A percentile compares a stretch with the other conserved stretches of the same genome.
phyloP scores from a whole-genome alignment of 2,329 filamentous ascomycete genomes.

The Annulohypoxylon truncatum region DNA sequence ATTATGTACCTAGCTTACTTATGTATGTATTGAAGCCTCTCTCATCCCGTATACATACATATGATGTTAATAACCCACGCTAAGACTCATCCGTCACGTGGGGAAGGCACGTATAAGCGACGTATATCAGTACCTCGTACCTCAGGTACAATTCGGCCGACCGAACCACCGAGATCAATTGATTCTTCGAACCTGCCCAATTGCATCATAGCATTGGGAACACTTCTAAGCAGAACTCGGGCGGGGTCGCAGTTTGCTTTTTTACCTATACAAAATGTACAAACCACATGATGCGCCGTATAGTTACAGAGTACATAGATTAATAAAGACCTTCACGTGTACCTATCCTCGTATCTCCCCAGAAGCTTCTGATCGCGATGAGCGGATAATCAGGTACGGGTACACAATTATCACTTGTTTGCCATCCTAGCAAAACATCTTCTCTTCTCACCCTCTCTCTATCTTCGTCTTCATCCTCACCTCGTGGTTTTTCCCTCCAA shows the following conservation, averaged over 20 bases:
- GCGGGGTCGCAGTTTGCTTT: conserved; percentile 27
- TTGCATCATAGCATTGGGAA: conserved; percentile 34
- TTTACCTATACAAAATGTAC: neutral
- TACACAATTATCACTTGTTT: neutral
- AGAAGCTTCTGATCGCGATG: conserved; percentile 5
- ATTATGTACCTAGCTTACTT: too few species aligned
- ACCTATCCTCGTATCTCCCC: conserved; percentile 3
- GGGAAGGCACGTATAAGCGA: neutral
- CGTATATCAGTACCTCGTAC: neutral
- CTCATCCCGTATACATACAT: neutral
- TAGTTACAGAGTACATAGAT: neutral
- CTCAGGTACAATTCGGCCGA: conserved; percentile 33
- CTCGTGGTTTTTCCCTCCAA: neutral
- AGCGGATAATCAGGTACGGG: conserved; percentile 11
- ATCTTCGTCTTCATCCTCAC: neutral
- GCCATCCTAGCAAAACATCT: conserved; percentile 8
- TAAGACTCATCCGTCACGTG: conserved; percentile 2
- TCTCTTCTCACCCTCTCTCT: neutral
- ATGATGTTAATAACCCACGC: too few species aligned
- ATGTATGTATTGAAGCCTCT: neutral
- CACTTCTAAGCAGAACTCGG: neutral
- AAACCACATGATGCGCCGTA: conserved; percentile 9
- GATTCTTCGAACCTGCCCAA: conserved; percentile 22
- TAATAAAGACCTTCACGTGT: neutral
- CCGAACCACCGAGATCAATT: conserved; percentile 34